These are phyloP conservation scores for Rhizopogon vinicolor DNA, from an alignment of 768 basidiomycete genomes.

Conservation along the genomic window DNA sequence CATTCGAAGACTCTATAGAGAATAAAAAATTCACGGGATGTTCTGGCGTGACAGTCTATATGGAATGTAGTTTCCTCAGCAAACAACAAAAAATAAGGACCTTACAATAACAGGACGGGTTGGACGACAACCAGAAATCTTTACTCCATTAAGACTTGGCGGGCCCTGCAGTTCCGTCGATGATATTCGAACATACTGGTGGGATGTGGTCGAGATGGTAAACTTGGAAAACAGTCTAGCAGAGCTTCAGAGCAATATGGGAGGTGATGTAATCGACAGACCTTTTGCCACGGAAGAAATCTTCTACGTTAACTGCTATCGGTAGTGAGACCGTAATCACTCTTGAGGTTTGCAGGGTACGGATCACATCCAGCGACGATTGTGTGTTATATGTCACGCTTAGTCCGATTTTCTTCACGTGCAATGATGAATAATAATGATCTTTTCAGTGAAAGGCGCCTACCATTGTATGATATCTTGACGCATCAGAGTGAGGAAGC, in stretches of 20 bases:
- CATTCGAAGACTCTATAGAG: conserved; percentile 59
- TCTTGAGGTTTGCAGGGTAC: conserved; percentile 51
- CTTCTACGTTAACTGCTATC: conserved; percentile 90
- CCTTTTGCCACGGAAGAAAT: conserved; percentile 89
- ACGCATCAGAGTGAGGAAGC: conserved; percentile 65
- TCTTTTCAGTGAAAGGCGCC: conserved; percentile 16
- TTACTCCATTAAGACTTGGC: conserved; percentile 42
- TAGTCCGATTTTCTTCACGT: conserved; percentile 59
- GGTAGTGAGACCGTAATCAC: conserved; percentile 70
- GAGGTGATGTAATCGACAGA: conserved; percentile 25
- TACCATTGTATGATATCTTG: conserved; percentile 59
- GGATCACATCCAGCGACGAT: conserved; percentile 44
- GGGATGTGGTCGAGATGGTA: conserved; percentile 77
- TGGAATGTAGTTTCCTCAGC: conserved; percentile 1
- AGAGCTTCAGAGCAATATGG: neutral
- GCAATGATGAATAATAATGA: conserved; percentile 2
- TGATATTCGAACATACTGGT: conserved; percentile 74
- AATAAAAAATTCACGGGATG: conserved; percentile 81
- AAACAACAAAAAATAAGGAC: neutral
- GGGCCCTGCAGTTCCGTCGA: conserved; percentile 51
- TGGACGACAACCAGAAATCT: conserved; percentile 44
- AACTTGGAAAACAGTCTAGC: conserved; percentile 85
- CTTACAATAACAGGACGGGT: conserved; percentile 45
- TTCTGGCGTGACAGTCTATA: conserved; percentile 69
- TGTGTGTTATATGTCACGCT: conserved; percentile 65